Percentiles rank a stretch among this genome's conserved stretches.
Conservation (phyloP, 192 early-diverging fungal species). For the Mycoemilia scoparia region DNA sequence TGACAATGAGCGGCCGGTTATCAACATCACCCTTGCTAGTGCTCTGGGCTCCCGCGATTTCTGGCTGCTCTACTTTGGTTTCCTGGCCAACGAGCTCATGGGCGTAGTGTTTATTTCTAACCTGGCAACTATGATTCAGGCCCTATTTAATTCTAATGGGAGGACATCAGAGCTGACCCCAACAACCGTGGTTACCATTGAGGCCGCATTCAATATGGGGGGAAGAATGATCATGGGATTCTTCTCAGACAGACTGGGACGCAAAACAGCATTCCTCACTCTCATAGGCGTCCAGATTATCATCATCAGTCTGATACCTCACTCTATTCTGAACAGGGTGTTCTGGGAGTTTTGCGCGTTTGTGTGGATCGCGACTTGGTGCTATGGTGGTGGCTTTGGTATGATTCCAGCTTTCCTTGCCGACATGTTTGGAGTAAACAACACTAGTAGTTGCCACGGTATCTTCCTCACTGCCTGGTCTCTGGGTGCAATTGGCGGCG, state of each 20-base stretch:
- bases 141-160: slow-evolving; percentile 29
- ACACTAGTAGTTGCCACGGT: slow-evolving; percentile 54
- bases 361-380: slow-evolving; percentile 43
- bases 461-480: slow-evolving; percentile 65
- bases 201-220: slow-evolving; percentile 37
- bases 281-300: slow-evolving; percentile 37
- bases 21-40: slow-evolving; percentile 30
- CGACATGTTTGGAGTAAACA: slow-evolving; percentile 66
- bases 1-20: slow-evolving; percentile 30
- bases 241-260: slow-evolving; percentile 36
- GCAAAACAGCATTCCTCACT: slow-evolving; percentile 48
- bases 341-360: slow-evolving; percentile 42
- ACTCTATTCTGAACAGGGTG: slow-evolving; percentile 28
- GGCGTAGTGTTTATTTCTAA: slow-evolving; percentile 45
- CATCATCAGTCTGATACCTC: slow-evolving; percentile 38
- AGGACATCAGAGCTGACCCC: slow-evolving; percentile 1
- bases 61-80: slow-evolving; percentile 39
- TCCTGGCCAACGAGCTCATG: slow-evolving; percentile 43
- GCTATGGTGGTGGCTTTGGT: slow-evolving; percentile 62
- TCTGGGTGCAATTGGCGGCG: slow-evolving; percentile 50
- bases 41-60: slow-evolving; percentile 38
- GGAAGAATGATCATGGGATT: slow-evolving; percentile 38
- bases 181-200: slow-evolving; percentile 34
- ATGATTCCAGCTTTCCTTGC: slow-evolving; percentile 56
- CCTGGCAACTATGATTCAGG: slow-evolving; percentile 38